Conservation (phyloP, 2,329 filamentous ascomycete genomes). For the Diaporthe sp. region DNA sequence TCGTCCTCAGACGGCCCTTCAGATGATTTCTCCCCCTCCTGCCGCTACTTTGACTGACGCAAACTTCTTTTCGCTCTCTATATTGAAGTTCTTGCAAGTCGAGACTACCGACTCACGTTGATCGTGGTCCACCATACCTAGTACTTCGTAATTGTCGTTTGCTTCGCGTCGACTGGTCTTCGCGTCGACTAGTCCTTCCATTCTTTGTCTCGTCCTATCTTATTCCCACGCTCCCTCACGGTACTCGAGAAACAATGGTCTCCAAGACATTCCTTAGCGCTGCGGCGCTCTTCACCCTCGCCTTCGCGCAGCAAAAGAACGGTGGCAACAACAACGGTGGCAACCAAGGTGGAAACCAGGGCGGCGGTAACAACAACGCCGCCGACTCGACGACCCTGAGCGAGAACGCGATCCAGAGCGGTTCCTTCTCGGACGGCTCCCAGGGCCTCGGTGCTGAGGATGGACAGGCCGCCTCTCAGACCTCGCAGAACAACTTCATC, state of each 20-base stretch:
- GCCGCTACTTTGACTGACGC: conserved; percentile 33
- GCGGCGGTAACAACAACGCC: conserved; percentile 36
- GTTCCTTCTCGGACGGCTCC: conserved; percentile 52
- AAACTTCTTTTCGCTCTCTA: conserved; percentile 40
- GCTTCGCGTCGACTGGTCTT: conserved; percentile 27
- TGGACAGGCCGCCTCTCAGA: conserved; percentile 34
- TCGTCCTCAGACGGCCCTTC: conserved; percentile 27
- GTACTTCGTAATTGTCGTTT: conserved; percentile 36
- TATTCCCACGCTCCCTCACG: conserved; percentile 12
- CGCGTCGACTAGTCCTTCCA: conserved; percentile 28
- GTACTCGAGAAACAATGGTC: conserved; percentile 46
- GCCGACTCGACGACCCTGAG: conserved; percentile 46
- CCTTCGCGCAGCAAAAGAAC: conserved; percentile 44
- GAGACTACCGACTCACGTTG: conserved; percentile 51
- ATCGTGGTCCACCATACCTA: conserved; percentile 47
- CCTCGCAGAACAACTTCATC: conserved; percentile 68
- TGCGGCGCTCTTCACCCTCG: conserved; percentile 47
- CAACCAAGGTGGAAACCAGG: background rate
- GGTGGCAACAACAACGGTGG: conserved; percentile 8
- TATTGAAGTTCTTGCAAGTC: conserved; percentile 45
- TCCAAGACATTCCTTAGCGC: conserved; percentile 46
- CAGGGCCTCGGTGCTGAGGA: conserved; percentile 46
- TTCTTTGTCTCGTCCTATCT: conserved; percentile 37
- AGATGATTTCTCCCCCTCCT: conserved; percentile 32
- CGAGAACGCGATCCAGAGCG: conserved; percentile 50